Evolutionary conservation across 495 filamentous ascomycete genomes (phyloP).

Genomic region (Neurospora sp.): DNA sequence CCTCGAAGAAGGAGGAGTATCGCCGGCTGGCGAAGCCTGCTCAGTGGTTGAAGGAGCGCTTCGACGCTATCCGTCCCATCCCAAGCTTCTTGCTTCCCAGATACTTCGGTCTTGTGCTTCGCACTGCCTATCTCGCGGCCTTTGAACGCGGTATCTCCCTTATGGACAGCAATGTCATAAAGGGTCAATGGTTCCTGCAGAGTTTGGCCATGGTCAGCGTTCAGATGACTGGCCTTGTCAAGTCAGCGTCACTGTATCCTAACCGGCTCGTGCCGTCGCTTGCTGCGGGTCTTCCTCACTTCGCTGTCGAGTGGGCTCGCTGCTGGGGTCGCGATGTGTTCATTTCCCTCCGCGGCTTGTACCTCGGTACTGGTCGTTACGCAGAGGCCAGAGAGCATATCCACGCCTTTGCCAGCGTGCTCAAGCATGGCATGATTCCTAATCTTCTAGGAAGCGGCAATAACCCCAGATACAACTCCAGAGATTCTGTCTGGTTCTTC

Average conservation of each 20-base stretch:
- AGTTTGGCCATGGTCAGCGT: conserved; percentile 80
- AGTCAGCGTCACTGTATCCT: conserved; percentile 84
- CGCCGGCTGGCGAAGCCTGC: conserved; percentile 51
- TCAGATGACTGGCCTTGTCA: conserved; percentile 80
- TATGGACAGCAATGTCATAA: conserved; percentile 63
- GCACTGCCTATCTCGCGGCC: conserved; percentile 76
- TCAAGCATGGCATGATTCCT: conserved; percentile 98
- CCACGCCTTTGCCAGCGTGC: conserved; percentile 85
- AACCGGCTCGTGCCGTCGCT: conserved; percentile 73
- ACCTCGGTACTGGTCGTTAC: conserved; percentile 78
- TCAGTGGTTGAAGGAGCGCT: conserved; percentile 72
- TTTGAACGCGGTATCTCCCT: conserved; percentile 68
- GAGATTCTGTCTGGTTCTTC: conserved; percentile 97
- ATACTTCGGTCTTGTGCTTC: conserved; percentile 84
- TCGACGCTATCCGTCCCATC: conserved; percentile 69
- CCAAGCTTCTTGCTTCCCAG: conserved; percentile 85
- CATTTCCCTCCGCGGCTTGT: conserved; percentile 85
- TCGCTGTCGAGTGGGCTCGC: conserved; percentile 84
- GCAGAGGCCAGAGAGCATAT: conserved; percentile 89
- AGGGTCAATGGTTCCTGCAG: conserved; percentile 77
- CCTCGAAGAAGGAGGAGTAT: conserved; percentile 51
- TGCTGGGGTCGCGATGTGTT: conserved; percentile 98
- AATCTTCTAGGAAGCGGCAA: conserved; percentile 83
- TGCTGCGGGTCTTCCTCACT: conserved; percentile 92
- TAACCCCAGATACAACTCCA: conserved; percentile 88